These are phyloP conservation scores for Hypoxylon intermedium DNA, from an alignment of 495 filamentous ascomycete genomes.

Conservation along the genomic window DNA sequence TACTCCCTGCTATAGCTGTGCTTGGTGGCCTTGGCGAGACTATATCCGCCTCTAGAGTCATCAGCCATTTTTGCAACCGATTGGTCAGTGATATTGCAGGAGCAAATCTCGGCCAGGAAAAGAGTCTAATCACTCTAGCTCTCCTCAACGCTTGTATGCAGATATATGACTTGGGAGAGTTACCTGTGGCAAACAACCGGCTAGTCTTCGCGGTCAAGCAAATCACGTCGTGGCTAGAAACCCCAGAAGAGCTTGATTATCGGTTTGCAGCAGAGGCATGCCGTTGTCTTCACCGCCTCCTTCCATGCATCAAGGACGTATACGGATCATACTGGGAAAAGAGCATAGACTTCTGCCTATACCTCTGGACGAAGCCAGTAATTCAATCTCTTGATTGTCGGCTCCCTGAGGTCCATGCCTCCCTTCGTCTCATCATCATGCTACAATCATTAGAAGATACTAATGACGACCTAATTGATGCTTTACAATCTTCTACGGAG, in stretches of 20 bases:
- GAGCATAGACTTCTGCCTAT: conserved; percentile 63
- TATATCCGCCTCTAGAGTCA: conserved; percentile 50
- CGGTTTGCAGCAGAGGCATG: conserved; percentile 67
- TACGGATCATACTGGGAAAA: conserved; percentile 88
- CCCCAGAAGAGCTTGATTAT: conserved; percentile 53
- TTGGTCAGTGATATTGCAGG: conserved; percentile 62
- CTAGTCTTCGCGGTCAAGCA: conserved; percentile 83
- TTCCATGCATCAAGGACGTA: conserved; percentile 74
- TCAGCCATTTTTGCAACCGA: conserved; percentile 59
- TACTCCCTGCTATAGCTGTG: conserved; percentile 58
- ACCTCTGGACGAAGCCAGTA: conserved; percentile 58
- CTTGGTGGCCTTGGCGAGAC: conserved; percentile 61
- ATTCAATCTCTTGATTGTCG: conserved; percentile 42
- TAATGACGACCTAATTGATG: conserved; percentile 88
- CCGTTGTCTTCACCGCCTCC: conserved; percentile 66
- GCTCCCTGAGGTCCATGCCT: conserved; percentile 69
- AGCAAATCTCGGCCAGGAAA: conserved; percentile 43
- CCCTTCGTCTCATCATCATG: conserved; percentile 71
- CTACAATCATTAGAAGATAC: conserved; percentile 66
- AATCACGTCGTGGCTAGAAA: conserved; percentile 70
- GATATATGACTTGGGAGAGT: conserved; percentile 51
- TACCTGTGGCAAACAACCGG: conserved; percentile 76
- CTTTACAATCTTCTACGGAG: conserved; percentile 61
- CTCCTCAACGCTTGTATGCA: conserved; percentile 54
- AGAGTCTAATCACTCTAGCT: conserved; percentile 49